Base-by-base conservation (phyloP, 345 rosid species). In the Eucalyptus cladocalyx region DNA sequence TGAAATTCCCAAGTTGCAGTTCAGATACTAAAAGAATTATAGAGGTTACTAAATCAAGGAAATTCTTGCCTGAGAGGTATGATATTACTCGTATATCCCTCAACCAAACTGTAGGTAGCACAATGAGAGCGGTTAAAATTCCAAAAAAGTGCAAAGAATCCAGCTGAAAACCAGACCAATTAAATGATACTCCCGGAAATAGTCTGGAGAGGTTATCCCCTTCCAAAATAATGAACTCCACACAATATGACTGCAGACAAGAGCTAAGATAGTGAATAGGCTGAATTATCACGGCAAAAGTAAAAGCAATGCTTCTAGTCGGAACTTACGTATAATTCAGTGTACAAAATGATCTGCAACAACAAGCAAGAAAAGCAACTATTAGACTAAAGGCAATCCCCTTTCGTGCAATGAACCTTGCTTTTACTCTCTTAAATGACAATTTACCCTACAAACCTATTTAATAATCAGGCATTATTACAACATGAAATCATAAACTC, bases 161-260 rank as follows among this genome's bases (percentile, higher is more conserved):
- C 42, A 97, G 88, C 80, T 90, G 88, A 60, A 97, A 81, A 81
- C 97, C 97, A 30, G 89, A 89, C 95, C 93, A 94, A 88, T 94
- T 90, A 86, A 97, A 89, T 65, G 97, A 96, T 86, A 93, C 91
- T 65, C 98, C 96, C 45, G 99, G 99, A 91, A 97, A 97, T 86
- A 97, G 94, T 87, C 94, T 94, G 30, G 95, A 91, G 72, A 97
- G 99, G 89, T 95, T 97, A 89, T 97, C 99, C 19, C 99, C 99
- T 94, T 97, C 99, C 95, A 97, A 89, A 87, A 92, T 97, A 89
- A 97, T 97, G 89, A 97, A 95, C 88, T 97, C 99, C 90, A 97
- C 97, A 91, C 98, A 97, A 90, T 94, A 97, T 72, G 98, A 93
- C 98, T 97, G 93, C 92, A 92, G 54, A 90, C 87, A 85, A 45